These are phyloP conservation scores for Esteya vermicola DNA, from an alignment of 2,329 filamentous ascomycete genomes.

Conservation along the genomic window DNA sequence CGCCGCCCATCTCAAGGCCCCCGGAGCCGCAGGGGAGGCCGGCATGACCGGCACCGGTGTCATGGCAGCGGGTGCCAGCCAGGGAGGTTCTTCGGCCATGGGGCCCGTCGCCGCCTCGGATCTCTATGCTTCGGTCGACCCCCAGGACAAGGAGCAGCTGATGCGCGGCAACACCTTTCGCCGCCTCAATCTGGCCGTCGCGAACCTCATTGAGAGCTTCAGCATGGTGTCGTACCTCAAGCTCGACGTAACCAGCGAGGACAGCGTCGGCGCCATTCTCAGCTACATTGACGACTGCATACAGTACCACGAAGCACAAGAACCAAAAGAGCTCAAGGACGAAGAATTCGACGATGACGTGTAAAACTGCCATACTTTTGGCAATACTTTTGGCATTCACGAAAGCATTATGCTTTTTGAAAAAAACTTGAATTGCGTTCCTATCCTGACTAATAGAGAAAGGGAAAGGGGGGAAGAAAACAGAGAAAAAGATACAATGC, in stretches of 20 bases:
- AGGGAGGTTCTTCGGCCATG: not conserved
- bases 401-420: not conserved
- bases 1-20: conserved; percentile 17
- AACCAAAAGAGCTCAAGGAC: conserved; percentile 69
- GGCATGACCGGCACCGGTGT: too few species aligned
- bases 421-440: not conserved
- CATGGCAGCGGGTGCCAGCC: too few species aligned
- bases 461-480: too few species aligned
- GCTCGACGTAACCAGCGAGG: conserved; percentile 79
- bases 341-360: conserved; percentile 34
- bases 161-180: conserved; percentile 76
- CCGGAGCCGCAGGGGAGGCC: not conserved
- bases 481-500: too few species aligned
- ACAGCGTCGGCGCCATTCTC: conserved; percentile 70
- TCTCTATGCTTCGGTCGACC: conserved; percentile 39
- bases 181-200: conserved; percentile 74
- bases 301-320: conserved; percentile 85
- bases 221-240: conserved; percentile 95
- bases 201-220: conserved; percentile 86
- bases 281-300: conserved; percentile 93
- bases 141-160: conserved; percentile 51
- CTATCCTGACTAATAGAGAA: too few species aligned
- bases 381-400: not conserved
- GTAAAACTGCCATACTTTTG: not conserved
- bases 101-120: not conserved